phyloP scores from a whole-genome alignment of 2,329 filamentous ascomycete genomes.

The Diaporthe capsici region DNA sequence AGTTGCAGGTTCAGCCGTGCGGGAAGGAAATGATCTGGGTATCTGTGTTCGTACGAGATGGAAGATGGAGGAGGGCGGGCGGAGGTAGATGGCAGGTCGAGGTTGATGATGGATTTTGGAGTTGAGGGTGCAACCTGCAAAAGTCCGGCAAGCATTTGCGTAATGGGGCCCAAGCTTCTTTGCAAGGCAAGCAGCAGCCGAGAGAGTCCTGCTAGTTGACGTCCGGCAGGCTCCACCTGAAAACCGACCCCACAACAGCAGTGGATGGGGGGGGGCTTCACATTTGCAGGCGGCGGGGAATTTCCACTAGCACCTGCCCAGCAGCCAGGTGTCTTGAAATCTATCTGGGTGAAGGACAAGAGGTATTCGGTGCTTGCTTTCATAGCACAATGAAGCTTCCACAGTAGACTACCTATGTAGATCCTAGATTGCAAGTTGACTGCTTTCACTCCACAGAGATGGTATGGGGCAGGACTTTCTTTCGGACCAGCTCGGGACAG shows the following conservation, averaged over 20 bases:
- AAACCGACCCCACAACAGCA: slow-evolving; percentile 20
- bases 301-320: neutral
- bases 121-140: slow-evolving; percentile 28
- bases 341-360: neutral
- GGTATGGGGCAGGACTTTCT: neutral
- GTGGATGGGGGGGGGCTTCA: neutral
- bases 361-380: too few species aligned
- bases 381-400: too few species aligned
- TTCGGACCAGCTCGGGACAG: slow-evolving; percentile 16
- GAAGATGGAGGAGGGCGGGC: slow-evolving; percentile 14
- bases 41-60: slow-evolving; percentile 27
- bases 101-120: slow-evolving; percentile 31
- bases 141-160: slow-evolving; percentile 39
- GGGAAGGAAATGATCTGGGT: slow-evolving; percentile 5
- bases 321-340: neutral
- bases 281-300: slow-evolving; percentile 2
- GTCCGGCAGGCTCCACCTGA: slow-evolving; percentile 31
- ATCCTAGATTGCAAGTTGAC: neutral
- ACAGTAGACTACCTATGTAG: neutral
- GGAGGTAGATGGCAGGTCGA: slow-evolving; percentile 28
- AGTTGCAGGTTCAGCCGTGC: slow-evolving; percentile 23
- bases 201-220: slow-evolving; percentile 20
- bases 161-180: slow-evolving; percentile 38
- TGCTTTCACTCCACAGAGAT: neutral
- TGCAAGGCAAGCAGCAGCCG: slow-evolving; percentile 24